Evolutionary conservation across 192 early-diverging fungal species (phyloP).

Genomic region (Ambispora gerdemannii): DNA sequence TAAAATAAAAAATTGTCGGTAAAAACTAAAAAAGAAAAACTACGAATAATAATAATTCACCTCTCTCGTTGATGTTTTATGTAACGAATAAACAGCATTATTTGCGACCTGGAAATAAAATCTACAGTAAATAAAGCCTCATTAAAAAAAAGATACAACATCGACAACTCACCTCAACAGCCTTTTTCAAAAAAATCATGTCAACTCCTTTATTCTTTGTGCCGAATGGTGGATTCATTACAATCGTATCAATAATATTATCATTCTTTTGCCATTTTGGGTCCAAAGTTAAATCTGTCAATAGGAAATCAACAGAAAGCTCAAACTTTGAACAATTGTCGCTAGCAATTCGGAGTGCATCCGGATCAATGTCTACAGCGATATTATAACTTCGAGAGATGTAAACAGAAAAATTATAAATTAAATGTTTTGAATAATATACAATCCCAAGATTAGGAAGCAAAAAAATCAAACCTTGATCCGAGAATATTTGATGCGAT

Average conservation of each 20-base stretch:
- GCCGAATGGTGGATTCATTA: constrained; percentile 83
- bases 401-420: neutral
- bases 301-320: constrained; percentile 62
- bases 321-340: constrained; percentile 64
- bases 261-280: constrained; percentile 45
- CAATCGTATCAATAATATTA: constrained; percentile 65
- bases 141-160: too few relatives aligned
- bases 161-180: constrained; percentile 47
- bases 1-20: neutral
- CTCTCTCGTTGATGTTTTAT: constrained; percentile 75
- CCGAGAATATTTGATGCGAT: constrained; percentile 60
- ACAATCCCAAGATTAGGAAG: neutral
- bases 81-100: constrained; percentile 70
- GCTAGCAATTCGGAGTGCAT: constrained; percentile 66
- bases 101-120: constrained; percentile 58
- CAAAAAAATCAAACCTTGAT: constrained; percentile 40
- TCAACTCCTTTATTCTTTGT: constrained; percentile 79
- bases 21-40: neutral
- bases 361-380: constrained; percentile 70
- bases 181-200: constrained; percentile 68
- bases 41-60: constrained; percentile 18
- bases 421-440: neutral
- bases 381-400: constrained; percentile 35
- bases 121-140: too few relatives aligned
- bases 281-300: constrained; percentile 42